Percentiles rank a stretch among this genome's conserved stretches.
phyloP scores from a whole-genome alignment of 2,329 filamentous ascomycete genomes.

The Dendrostoma leiphaemia region DNA sequence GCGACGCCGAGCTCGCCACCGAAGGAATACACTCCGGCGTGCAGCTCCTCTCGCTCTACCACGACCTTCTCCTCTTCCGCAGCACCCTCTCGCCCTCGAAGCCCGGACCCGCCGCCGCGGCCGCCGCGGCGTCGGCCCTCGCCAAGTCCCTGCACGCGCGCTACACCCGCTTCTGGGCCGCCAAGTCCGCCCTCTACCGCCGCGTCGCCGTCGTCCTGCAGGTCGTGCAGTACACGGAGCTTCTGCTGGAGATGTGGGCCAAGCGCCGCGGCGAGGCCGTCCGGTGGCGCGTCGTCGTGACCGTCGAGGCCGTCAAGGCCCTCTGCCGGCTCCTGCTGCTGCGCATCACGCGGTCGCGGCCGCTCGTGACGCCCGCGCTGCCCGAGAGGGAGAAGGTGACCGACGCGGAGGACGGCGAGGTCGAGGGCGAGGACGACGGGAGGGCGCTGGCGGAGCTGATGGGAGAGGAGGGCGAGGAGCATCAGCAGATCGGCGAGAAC shows the following conservation, averaged over 20 bases:
- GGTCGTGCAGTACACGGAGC: conserved; percentile 89
- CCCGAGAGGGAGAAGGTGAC: conserved; percentile 83
- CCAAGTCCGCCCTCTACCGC: conserved; percentile 68
- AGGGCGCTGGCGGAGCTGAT: conserved; percentile 39
- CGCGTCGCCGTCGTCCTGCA: conserved; percentile 80
- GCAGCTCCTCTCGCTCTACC: conserved; percentile 87
- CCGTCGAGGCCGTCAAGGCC: conserved; percentile 85
- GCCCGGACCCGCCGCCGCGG: conserved; percentile 48
- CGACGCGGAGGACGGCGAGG: conserved; percentile 50
- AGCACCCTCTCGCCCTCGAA: conserved; percentile 27
- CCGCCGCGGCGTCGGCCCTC: conserved; percentile 31
- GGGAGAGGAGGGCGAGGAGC: conserved; percentile 46
- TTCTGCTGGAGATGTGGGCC: conserved; percentile 96
- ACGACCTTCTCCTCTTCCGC: conserved; percentile 79
- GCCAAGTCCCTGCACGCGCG: conserved; percentile 58
- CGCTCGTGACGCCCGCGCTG: conserved; percentile 77
- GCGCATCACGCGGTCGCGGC: conserved; percentile 77
- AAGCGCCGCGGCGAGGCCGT: conserved; percentile 78
- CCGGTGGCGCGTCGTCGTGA: conserved; percentile 82
- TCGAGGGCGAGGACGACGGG: conserved; percentile 45
- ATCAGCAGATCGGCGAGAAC: conserved; percentile 57
- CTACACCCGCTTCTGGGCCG: conserved; percentile 67
- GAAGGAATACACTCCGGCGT: conserved; percentile 88
- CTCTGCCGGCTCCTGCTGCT: conserved; percentile 78
- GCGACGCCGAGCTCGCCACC: conserved; percentile 91